Base-by-base conservation (phyloP, 2,329 filamentous ascomycete genomes). In the Phaeosphaeriaceae sp. region DNA sequence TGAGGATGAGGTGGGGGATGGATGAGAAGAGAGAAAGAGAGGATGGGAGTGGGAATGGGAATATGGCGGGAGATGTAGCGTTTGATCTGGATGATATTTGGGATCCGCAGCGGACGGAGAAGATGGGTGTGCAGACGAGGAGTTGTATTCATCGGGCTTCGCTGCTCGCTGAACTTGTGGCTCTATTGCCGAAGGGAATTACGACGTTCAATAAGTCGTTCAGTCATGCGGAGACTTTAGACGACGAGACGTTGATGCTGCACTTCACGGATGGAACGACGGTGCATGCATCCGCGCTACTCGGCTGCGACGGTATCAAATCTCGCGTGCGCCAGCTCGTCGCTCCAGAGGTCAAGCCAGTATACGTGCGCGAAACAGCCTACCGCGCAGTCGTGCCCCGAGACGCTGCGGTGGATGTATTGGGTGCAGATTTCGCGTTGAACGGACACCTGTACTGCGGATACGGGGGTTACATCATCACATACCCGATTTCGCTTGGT, bases 221-320 rank as follows among this genome's bases (percentile, higher is more conserved):
- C 43, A 49, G 60, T 3, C 47, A 52, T 4, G 59, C 67, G 2
- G 59, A 67, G 15, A 63, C 68, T 22, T 49, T 55, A 3, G 43
- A 49, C 11, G 52, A 60, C 49, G 68, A 64, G 8, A 58, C 53
- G 2, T 28, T 70, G 19, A 43, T 56, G 24, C 56, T 80, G 26
- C 59, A 55, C 15, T 81, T 86, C 58, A 59, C 71, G 1, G 84
- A 85, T 66, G 81, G 82, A 2, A 79, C 71, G 0, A 72, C 66
- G 0, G 80, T 74, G 0, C 59, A 74, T 17, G 79, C 80, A 6
- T 78, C 78, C 62, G 77, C 80, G 1, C 82, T 87, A 0, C 80
- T 90, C 57, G 88, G 85, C 19, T 89, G 86, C 68, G 88, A 90
- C 69, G 88, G 88, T 1, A 86, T 90, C 66, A 86, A 85, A 70